Evolutionary conservation across 768 basidiomycete species (phyloP), one percentile per base, ranked within the genome.

Genomic region (Clitopilus hobsonii): DNA sequence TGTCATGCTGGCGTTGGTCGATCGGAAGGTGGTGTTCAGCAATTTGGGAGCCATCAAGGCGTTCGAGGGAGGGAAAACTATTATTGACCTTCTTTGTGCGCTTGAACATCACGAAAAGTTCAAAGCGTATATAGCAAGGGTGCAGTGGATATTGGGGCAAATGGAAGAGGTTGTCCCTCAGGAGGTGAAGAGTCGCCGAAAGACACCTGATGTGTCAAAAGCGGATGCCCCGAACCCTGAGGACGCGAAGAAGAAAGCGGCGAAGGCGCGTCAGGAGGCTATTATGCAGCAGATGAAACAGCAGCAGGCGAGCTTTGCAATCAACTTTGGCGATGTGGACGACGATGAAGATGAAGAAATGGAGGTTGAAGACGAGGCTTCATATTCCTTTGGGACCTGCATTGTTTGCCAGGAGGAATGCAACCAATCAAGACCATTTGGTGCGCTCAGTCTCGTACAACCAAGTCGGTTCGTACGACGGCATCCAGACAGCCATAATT

Each of bases 381-480:
- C 77, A 20, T 66, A 79, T 2, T 86, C 87, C 11, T 88, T 85
- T 56, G 96, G 96, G 2, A 89, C 88, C n/a, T 99, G 97, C 66
- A 98, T 99, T 58, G 94, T 98, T 8, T 99, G 97, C 61, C 97
- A 98, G 66, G 97, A 98, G 65, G 91, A 94, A 57, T 81, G 98
- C 51, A 89, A 84, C 60, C 65, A 79, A 2, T 71, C 78, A 14
- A 79, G 81, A 56, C 75, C 90, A 0, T 98, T 97, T 67, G 97
- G 97, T 5, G 82, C 83, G 26, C 81, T 99, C 16, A 92, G 90
- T 1, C 74, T 95, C 47, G 66, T 99, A 6, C 96, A 98, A 63
- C 89, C 95, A 0, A 95, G 94, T 67, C 80, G 89, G 47, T 72
- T 94, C 41, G 76, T 98, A 16, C 82, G 96, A 47, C 82, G 83